Percentiles rank a stretch among this genome's conserved stretches.
Conservation (phyloP, 768 basidiomycete genomes). For the Naganishia kalamii region DNA sequence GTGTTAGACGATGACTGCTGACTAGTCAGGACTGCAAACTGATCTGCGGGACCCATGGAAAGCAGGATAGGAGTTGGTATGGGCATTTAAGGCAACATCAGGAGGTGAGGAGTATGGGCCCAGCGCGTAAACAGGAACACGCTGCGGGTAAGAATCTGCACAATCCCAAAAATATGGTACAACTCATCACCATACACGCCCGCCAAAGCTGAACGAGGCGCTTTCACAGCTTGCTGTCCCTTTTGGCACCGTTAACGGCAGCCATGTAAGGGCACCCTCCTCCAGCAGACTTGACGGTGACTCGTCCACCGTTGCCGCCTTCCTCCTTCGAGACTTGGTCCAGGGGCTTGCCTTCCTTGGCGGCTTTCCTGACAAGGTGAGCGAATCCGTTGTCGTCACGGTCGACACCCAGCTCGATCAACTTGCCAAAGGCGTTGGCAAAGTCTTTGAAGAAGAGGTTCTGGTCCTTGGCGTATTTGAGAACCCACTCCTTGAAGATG, state of each 20-base stretch:
- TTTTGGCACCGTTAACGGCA: background rate
- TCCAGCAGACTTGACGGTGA: constrained; percentile 4
- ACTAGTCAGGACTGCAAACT: too few relatives aligned
- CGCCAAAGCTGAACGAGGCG: background rate
- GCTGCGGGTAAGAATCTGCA: too few relatives aligned
- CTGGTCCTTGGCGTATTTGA: constrained; percentile 46
- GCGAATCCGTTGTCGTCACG: constrained; percentile 45
- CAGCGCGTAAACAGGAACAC: too few relatives aligned
- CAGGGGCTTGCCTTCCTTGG: constrained; percentile 41
- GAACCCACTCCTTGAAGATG: constrained; percentile 42
- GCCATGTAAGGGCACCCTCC: constrained; percentile 12
- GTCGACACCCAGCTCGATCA: constrained; percentile 47
- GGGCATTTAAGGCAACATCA: too few relatives aligned
- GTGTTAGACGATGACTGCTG: too few relatives aligned
- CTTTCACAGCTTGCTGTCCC: constrained; percentile 15
- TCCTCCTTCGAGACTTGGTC: constrained; percentile 31
- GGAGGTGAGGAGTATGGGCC: too few relatives aligned
- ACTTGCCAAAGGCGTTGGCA: constrained; percentile 42
- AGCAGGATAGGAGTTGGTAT: too few relatives aligned
- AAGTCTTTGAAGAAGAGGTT: constrained; percentile 46
- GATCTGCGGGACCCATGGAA: too few relatives aligned
- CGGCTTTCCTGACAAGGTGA: constrained; percentile 41
- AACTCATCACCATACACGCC: background rate
- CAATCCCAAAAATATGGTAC: background rate
- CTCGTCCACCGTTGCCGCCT: constrained; percentile 1